Conservation (phyloP, 2,329 filamentous ascomycete genomes). For the Phaeoacremonium minimum region DNA sequence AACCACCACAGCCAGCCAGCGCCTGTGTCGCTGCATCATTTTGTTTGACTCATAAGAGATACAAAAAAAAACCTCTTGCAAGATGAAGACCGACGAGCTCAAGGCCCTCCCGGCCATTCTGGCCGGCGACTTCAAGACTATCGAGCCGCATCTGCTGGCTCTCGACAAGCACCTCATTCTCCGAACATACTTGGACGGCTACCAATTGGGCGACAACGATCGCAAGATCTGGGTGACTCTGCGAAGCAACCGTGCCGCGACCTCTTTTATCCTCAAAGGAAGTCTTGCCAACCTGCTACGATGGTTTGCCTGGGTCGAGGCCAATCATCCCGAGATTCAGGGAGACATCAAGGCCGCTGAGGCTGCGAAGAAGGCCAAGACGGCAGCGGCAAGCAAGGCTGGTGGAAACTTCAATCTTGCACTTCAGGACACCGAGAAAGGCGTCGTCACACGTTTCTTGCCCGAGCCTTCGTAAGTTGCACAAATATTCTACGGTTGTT, state of each 20-base stretch:
- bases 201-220: conserved; percentile 72
- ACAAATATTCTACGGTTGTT: not conserved
- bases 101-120: conserved; percentile 45
- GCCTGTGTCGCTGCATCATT: too few relatives aligned
- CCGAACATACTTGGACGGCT: conserved; percentile 80
- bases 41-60: conserved; percentile 10
- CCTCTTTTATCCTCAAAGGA: conserved; percentile 76
- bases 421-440: conserved; percentile 78
- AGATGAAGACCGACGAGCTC: conserved; percentile 56
- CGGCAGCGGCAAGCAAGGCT: conserved; percentile 65
- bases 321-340: conserved; percentile 72
- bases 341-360: conserved; percentile 66
- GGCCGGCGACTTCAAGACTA: conserved; percentile 72
- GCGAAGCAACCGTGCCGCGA: conserved; percentile 78
- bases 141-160: conserved; percentile 68
- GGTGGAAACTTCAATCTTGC: conserved; percentile 88
- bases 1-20: too few relatives aligned
- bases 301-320: conserved; percentile 86
- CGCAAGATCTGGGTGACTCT: conserved; percentile 79
- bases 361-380: conserved; percentile 65
- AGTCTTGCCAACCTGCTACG: conserved; percentile 71
- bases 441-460: conserved; percentile 87
- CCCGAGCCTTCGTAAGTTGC: conserved; percentile 86
- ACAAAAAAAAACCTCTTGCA: too few relatives aligned
- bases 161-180: conserved; percentile 86